These are phyloP conservation scores for Leishmania amazonensis DNA, from an alignment of 208 protist species.

Conservation along the genomic window DNA sequence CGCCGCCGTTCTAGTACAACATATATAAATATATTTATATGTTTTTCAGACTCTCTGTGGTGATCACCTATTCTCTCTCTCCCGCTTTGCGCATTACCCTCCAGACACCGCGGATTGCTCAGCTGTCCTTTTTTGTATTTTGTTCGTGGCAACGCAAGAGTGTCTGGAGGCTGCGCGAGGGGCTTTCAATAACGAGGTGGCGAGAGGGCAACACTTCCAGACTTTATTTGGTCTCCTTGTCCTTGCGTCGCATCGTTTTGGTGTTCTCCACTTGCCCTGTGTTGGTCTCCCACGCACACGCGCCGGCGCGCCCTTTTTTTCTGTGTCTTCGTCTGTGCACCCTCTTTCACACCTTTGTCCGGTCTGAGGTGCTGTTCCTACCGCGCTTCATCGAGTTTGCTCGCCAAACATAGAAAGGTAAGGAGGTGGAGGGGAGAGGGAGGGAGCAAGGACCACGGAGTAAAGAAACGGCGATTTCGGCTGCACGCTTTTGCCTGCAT, in stretches of 20 bases:
- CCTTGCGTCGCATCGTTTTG: not conserved
- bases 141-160: not conserved
- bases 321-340: not conserved
- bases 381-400: not conserved
- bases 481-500: not conserved
- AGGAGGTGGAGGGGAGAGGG: too few relatives aligned
- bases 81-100: not conserved
- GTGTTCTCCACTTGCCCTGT: not conserved
- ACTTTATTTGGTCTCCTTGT: not conserved
- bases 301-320: not conserved
- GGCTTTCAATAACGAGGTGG: not conserved
- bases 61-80: not conserved
- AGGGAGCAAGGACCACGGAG: too few relatives aligned
- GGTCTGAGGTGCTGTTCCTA: not conserved
- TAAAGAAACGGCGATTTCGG: not conserved
- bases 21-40: not conserved
- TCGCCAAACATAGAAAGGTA: not conserved
- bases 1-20: not conserved
- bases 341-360: not conserved
- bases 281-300: conserved; percentile 18
- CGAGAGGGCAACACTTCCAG: not conserved
- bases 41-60: not conserved
- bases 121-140: conserved; percentile 4
- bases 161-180: not conserved
- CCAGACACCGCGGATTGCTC: not conserved